These are phyloP conservation scores for Pouteria campechiana DNA, from an alignment of 179 eudicot genomes.

Conservation along the genomic window DNA sequence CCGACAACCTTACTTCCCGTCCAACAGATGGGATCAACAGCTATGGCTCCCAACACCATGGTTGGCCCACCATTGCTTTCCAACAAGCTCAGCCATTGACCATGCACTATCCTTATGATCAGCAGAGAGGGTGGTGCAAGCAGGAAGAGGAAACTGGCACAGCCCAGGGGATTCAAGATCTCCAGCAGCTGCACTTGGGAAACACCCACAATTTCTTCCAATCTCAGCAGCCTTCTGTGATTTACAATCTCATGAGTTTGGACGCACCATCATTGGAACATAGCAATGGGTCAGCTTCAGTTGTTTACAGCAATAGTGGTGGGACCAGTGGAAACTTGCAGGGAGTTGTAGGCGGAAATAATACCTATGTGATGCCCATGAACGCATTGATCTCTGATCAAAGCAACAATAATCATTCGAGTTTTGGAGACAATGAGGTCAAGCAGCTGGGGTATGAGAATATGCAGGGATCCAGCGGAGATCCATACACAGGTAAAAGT, in stretches of 20 bases:
- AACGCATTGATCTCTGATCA: conserved; percentile 21
- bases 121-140: conserved; percentile 64
- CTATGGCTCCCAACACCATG: conserved; percentile 13
- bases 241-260: conserved; percentile 59
- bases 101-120: conserved; percentile 34
- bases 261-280: conserved; percentile 43
- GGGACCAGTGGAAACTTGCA: conserved; percentile 4
- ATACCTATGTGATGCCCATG: conserved; percentile 31
- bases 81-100: conserved; percentile 38
- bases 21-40: conserved; percentile 10
- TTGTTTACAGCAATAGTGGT: conserved; percentile 19
- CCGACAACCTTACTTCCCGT: conserved; percentile 7
- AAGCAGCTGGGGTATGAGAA: conserved; percentile 16
- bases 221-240: conserved; percentile 1
- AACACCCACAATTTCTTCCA: conserved; percentile 55
- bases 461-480: conserved; percentile 12
- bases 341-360: conserved; percentile 3
- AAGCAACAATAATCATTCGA: conserved; percentile 6
- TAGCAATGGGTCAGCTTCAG: conserved; percentile 27
- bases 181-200: conserved; percentile 33
- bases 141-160: conserved; percentile 47
- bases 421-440: conserved; percentile 5
- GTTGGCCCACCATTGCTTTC: conserved; percentile 67
- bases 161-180: conserved; percentile 13
- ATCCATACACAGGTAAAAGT: conserved; percentile 11